phyloP scores from a whole-genome alignment of 495 filamentous ascomycete genomes.

The Physcia stellaris region DNA sequence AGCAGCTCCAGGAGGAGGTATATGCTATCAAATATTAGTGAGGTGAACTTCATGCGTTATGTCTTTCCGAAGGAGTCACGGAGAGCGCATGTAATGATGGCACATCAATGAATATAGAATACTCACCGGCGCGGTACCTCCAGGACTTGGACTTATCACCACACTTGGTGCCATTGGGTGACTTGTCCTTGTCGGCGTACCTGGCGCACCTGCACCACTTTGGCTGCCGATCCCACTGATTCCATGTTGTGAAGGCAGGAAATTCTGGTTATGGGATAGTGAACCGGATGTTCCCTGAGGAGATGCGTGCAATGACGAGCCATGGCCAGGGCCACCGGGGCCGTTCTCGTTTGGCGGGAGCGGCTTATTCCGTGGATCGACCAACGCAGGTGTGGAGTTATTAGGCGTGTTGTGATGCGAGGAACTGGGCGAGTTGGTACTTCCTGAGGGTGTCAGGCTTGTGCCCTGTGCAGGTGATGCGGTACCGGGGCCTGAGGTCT shows the following conservation, averaged over 20 bases:
- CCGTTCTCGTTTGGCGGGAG: constrained; percentile 55
- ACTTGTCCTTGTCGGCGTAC: constrained; percentile 55
- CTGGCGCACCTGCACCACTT: constrained; percentile 42
- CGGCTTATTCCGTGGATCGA: constrained; percentile 72
- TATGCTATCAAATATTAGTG: constrained; percentile 68
- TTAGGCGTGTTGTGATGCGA: constrained; percentile 59
- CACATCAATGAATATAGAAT: neutral
- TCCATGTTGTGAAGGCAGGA: constrained; percentile 19
- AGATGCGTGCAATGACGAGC: constrained; percentile 19
- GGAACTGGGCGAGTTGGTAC: constrained; percentile 47
- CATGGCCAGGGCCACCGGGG: constrained; percentile 29
- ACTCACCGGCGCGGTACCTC: constrained; percentile 57
- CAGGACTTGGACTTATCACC: constrained; percentile 74
- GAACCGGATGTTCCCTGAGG: constrained; percentile 28
- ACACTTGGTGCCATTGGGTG: constrained; percentile 69
- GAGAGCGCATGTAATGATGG: constrained; percentile 14
- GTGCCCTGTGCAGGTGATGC: constrained; percentile 53
- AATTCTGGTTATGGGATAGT: constrained; percentile 21
- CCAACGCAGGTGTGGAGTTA: constrained; percentile 77
- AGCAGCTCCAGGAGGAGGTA: constrained; percentile 80
- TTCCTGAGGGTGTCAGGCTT: constrained; percentile 34
- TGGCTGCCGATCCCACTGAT: constrained; percentile 22
- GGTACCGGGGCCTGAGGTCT: constrained; percentile 70
- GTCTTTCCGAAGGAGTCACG: no score
- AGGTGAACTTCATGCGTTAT: no score